Evolutionary conservation across 306 rosid genomes (phyloP), one percentile per base, ranked within the genome.

Genomic region (Gillenia trifoliata): DNA sequence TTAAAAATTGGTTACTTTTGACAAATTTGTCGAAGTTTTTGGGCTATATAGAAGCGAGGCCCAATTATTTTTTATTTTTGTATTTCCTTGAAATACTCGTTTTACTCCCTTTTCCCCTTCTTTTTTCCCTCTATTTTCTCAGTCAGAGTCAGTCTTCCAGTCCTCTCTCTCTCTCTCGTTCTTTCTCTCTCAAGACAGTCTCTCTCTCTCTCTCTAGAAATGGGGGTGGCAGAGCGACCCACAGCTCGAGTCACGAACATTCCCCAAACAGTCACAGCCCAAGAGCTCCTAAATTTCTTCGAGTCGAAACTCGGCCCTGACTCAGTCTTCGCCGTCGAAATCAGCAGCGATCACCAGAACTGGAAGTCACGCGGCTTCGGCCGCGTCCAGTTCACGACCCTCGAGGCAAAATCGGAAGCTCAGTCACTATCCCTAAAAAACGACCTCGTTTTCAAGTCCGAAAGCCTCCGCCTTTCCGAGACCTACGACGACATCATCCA

Each of bases 281-380:
- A 78, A 17, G 93, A 91, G 71, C 90, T 93, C 57, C 45, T 84
- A 0, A n/a, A 36, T 28, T 91, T 84, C 79, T 85, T 93, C 20
- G 83, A 87, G 26, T 77, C 92, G 50, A 68, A 50, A 13, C 77
- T 90, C 6, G 94, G 90, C 2, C 59, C 74, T 15, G 82, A 86
- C 77, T 83, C 96, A 26, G 72, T 91, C 76, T 93, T 79, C 85
- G 98, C 98, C 78, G 62, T 91, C 15, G 94, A 93, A 68, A 93
- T 91, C 84, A 64, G 64, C 76, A 77, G 83, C 54, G 93, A 86
- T 50, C 89, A 83, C 77, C 29, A 77, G 71, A 90, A 90, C 85
- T 93, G 98, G 96, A 91, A 87, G 72, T 87, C 97, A 0, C 91
- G 96, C 4, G 89, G 91, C 78, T 55, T 49, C n/a, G 97, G 96